Percentiles rank a stretch among this genome's conserved stretches.
phyloP scores from a whole-genome alignment of 2,329 filamentous ascomycete species.

The Aspergillus sp. region DNA sequence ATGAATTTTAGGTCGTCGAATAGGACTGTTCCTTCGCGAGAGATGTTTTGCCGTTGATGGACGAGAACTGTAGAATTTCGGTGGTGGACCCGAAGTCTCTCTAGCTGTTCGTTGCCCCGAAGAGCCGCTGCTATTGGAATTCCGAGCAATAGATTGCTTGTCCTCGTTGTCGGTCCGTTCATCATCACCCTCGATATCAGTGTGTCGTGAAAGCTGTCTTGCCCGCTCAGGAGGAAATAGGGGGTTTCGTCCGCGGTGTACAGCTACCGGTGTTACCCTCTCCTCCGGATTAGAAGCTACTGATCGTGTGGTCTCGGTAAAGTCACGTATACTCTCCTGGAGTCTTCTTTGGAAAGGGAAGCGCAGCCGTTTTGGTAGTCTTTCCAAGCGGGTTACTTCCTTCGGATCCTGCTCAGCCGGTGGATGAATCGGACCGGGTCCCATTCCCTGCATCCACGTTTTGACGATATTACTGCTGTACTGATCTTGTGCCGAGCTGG shows the following conservation, averaged over 20 bases:
- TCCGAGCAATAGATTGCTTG: constrained; percentile 14
- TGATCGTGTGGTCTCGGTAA: constrained; percentile 48
- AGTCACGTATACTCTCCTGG: constrained; percentile 33
- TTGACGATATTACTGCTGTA: constrained; percentile 75
- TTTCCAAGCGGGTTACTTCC: constrained; percentile 53
- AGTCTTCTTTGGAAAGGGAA: constrained; percentile 39
- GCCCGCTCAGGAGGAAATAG: constrained; percentile 26
- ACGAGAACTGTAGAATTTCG: constrained; percentile 32
- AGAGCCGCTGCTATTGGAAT: constrained; percentile 10
- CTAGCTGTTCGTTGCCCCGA: constrained; percentile 1
- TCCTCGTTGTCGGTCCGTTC: constrained; percentile 73
- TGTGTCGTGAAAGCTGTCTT: constrained; percentile 51
- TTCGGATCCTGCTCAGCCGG: constrained; percentile 56
- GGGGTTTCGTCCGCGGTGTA: constrained; percentile 22
- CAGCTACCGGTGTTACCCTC: constrained; percentile 31
- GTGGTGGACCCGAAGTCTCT: constrained; percentile 20
- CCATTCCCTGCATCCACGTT: constrained; percentile 76
- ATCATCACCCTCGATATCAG: constrained; percentile 82
- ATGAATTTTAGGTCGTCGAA: constrained; percentile 45
- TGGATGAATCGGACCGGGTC: constrained; percentile 48
- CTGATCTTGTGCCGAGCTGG: constrained; percentile 53
- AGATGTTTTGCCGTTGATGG: constrained; percentile 38
- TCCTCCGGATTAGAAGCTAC: constrained; percentile 53
- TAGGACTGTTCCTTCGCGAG: constrained; percentile 30
- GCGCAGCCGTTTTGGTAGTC: constrained; percentile 44